A percentile compares a stretch with the other conserved stretches of the same genome.
phyloP scores from a whole-genome alignment of 2,329 filamentous ascomycete genomes.

The Massarina eburnea region DNA sequence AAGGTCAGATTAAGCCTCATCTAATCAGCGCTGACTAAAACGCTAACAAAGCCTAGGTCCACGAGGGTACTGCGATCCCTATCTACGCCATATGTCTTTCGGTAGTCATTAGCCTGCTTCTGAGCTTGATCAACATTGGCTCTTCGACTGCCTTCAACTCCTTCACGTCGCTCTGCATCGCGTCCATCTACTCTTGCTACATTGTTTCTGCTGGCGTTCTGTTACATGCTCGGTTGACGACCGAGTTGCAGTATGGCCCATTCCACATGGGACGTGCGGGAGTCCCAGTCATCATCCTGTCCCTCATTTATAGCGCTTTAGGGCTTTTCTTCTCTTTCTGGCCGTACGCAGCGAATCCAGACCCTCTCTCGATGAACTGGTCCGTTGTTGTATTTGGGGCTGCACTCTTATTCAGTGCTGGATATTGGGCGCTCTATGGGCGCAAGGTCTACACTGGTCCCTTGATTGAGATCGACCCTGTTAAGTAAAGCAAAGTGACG shows the following conservation, averaged over 20 bases:
- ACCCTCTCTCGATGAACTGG: not conserved
- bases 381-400: not conserved
- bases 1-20: slow-evolving; percentile 8
- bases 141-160: slow-evolving; percentile 13
- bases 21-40: not conserved
- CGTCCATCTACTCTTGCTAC: slow-evolving; percentile 14
- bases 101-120: slow-evolving; percentile 6
- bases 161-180: slow-evolving; percentile 12
- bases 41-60: not conserved
- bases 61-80: slow-evolving; percentile 20
- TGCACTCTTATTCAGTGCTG: not conserved
- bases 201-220: slow-evolving; percentile 12
- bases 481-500: too few species aligned
- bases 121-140: slow-evolving; percentile 15
- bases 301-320: slow-evolving; percentile 13
- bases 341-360: slow-evolving; percentile 3
- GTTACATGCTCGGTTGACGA: slow-evolving; percentile 8
- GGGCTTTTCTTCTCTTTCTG: slow-evolving; percentile 20
- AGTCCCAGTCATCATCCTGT: slow-evolving; percentile 10
- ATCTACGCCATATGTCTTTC: slow-evolving; percentile 44
- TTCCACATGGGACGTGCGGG: slow-evolving; percentile 8
- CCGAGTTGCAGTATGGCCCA: slow-evolving; percentile 10
- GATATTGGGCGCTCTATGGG: slow-evolving; percentile 1
- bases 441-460: not conserved
- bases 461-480: not conserved